These are phyloP conservation scores for Talaromyces borbonicus DNA, from an alignment of 495 filamentous ascomycete genomes.

Conservation along the genomic window DNA sequence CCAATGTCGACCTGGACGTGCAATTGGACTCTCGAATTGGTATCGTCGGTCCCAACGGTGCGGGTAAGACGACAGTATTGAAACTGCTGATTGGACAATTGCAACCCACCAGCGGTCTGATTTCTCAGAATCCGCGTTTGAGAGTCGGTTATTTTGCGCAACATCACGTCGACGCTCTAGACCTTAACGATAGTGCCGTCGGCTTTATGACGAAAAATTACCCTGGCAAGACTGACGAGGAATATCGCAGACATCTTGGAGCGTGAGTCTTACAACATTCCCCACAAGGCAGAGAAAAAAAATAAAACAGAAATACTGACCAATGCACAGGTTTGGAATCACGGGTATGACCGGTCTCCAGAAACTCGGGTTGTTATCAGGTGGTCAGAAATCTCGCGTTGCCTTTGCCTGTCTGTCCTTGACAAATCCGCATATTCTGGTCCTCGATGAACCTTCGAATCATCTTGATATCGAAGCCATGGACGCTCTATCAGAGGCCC, in stretches of 20 bases:
- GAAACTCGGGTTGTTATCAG: slow-evolving; percentile 88
- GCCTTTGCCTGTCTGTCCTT: slow-evolving; percentile 92
- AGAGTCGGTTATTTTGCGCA: slow-evolving; percentile 96
- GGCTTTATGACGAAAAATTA: slow-evolving; percentile 92
- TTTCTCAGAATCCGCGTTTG: slow-evolving; percentile 78
- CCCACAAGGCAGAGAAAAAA: neutral
- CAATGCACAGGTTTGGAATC: slow-evolving; percentile 65
- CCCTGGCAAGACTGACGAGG: slow-evolving; percentile 86
- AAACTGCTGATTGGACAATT: slow-evolving; percentile 90
- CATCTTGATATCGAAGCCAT: slow-evolving; percentile 99
- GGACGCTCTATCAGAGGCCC: slow-evolving; percentile 81
- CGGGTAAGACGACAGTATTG: slow-evolving; percentile 94
- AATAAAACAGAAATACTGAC: neutral
- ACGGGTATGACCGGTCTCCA: slow-evolving; percentile 96
- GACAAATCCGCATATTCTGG: slow-evolving; percentile 90
- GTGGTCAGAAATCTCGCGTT: slow-evolving; percentile 96
- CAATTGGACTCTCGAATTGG: slow-evolving; percentile 97
- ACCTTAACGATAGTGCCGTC: slow-evolving; percentile 79
- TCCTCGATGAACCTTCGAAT: slow-evolving; percentile 97
- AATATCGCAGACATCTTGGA: slow-evolving; percentile 90
- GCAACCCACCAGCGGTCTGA: slow-evolving; percentile 62
- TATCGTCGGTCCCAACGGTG: slow-evolving; percentile 97
- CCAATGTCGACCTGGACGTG: slow-evolving; percentile 85
- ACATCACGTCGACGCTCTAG: slow-evolving; percentile 95
- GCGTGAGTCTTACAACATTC: slow-evolving; percentile 35